Percentiles rank a stretch among this genome's conserved stretches.
Evolutionary conservation across 441 rosid species (phyloP).

Genomic region (Erodium moschatum): DNA sequence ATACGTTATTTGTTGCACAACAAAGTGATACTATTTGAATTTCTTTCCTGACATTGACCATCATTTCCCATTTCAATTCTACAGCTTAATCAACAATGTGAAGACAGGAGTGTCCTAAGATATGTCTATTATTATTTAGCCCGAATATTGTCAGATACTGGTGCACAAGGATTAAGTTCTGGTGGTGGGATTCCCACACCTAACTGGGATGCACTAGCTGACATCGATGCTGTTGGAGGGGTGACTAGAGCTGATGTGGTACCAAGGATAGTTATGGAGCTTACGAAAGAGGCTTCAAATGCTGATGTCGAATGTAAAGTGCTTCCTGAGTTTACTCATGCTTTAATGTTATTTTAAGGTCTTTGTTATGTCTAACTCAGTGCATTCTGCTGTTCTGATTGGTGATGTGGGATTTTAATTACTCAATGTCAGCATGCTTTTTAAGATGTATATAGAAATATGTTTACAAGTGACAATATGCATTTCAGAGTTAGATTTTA

Average conservation of each 20-base stretch:
- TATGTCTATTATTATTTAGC: conserved; percentile 97
- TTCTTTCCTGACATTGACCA: neutral
- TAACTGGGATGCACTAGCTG: conserved; percentile 98
- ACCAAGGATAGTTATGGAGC: conserved; percentile 74
- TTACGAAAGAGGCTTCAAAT: conserved; percentile 63
- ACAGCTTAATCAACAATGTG: conserved; percentile 96
- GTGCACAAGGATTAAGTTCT: conserved; percentile 77
- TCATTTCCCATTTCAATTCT: conserved; percentile 14
- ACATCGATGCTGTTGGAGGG: conserved; percentile 94
- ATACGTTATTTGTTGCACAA: neutral
- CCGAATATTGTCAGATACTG: conserved; percentile 81
- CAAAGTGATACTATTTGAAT: conserved; percentile 1
- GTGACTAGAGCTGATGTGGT: conserved; percentile 98
- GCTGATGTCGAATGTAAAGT: conserved; percentile 69
- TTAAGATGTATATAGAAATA: neutral
- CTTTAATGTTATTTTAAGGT: conserved; percentile 8
- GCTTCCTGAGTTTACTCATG: conserved; percentile 13
- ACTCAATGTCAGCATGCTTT: neutral
- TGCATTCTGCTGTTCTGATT: neutral
- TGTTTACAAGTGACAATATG: neutral
- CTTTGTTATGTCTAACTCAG: neutral
- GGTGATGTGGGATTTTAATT: neutral
- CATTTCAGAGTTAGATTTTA: neutral
- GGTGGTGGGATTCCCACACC: conserved; percentile 99
- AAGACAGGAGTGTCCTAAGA: conserved; percentile 81